Base-by-base conservation (phyloP, 139 green algal genomes). In the Volvox reticuliferus region DNA sequence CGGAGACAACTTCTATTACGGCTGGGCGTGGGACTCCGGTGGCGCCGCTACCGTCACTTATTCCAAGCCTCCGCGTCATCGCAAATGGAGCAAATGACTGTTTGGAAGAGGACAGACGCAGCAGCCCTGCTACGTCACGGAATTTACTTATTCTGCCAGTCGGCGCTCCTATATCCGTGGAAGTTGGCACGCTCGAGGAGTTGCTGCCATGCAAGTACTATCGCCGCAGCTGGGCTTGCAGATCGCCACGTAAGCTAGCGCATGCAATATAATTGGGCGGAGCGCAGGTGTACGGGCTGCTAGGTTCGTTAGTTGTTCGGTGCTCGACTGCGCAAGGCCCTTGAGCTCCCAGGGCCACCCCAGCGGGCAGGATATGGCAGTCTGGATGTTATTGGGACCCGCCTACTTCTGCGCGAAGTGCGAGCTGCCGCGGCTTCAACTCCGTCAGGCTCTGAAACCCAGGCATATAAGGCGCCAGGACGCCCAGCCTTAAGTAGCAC, bases 131-230 rank as follows among this genome's bases (percentile, higher is more conserved):
- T 16, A 88, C 67, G 24, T 88, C 83, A 13, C 67, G 26, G 32
- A 55, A 80, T 19, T 75, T 88, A 35, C 67, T 88, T 16, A 79
- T 67, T 22, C 67, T 88, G 36, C 83, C 83, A 3, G 26, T 36
- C 26, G 83, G 67, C 35, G 67, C 83, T 12, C 83, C 83, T 0
- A 81, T 35, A 68, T 81, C 83, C 83, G 83, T 1, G 67, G 83
- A 26, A 78, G 33, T 68, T 88, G 82, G 82, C 63, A 88, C 33
- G 63, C 82, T 1, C 63, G 82, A 12, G 82, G 82, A 12, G 32
- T 35, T 20, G 82, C 82, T 3, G 82, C 82, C 32, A 79, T 88
- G 82, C 14, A 37, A 18, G 82, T 88, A 3, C 32, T 88, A 33
- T 33, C 82, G 0, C 63, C 62, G 2, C 82, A 88, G 33, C 63